Conservation (phyloP, 306 rosid species). For the Benincasa hispida region DNA sequence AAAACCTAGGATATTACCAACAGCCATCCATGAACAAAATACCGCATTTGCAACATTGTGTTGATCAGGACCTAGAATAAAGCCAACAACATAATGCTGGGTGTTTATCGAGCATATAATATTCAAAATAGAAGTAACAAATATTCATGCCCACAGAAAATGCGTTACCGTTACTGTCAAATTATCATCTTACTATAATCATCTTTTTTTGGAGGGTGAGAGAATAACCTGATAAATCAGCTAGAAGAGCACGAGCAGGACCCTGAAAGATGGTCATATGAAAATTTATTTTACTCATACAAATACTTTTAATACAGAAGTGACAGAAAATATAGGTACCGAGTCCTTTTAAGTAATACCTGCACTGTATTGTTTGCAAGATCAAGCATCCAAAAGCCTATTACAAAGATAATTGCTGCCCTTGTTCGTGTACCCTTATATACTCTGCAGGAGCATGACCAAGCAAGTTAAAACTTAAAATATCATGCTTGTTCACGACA, state of each 20-base stretch:
- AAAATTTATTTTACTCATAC: conserved; percentile 7
- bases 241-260: conserved; percentile 98
- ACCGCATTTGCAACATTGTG: conserved; percentile 83
- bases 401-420: conserved; percentile 80
- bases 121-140: neutral
- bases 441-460: conserved; percentile 37
- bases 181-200: neutral
- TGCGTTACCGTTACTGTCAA: neutral
- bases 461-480: conserved; percentile 15
- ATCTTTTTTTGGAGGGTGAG: neutral
- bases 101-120: neutral
- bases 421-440: conserved; percentile 82
- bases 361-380: conserved; percentile 99
- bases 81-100: neutral
- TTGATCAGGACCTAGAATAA: conserved; percentile 73
- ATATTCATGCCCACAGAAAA: conserved; percentile 12
- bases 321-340: neutral
- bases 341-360: conserved; percentile 22
- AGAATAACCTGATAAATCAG: conserved; percentile 75
- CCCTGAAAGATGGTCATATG: conserved; percentile 43
- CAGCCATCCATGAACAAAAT: conserved; percentile 99
- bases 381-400: conserved; percentile 99
- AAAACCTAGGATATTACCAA: conserved; percentile 92
- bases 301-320: neutral
- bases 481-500: neutral